A percentile compares a stretch with the other conserved stretches of the same genome.
Conservation (phyloP, 2,329 filamentous ascomycete genomes). For the Trichoderma asperellum region DNA sequence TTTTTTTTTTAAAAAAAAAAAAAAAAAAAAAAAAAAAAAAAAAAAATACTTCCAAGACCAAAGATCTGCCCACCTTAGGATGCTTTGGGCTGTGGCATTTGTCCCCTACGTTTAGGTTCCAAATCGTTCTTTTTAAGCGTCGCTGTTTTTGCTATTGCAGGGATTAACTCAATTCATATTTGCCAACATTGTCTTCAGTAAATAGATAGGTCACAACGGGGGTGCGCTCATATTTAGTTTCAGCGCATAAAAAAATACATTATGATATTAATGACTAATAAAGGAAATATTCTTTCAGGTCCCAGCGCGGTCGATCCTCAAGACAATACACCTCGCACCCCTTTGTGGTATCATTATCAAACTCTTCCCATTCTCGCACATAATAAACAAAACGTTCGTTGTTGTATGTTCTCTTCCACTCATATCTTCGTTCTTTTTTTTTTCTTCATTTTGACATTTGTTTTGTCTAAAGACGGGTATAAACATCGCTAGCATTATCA, state of each 20-base stretch:
- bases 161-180: not conserved
- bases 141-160: not conserved
- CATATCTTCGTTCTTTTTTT: constrained; percentile 6
- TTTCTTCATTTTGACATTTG: not conserved
- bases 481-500: constrained; percentile 9
- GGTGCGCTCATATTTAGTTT: not conserved
- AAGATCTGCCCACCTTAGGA: too few relatives aligned
- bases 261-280: constrained; percentile 17
- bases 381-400: constrained; percentile 39
- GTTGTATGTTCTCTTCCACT: constrained; percentile 3
- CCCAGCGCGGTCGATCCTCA: not conserved
- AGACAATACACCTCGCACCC: constrained; percentile 2
- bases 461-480: not conserved
- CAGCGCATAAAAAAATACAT: not conserved
- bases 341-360: constrained; percentile 26
- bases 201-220: not conserved
- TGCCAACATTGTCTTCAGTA: not conserved
- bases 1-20: too few relatives aligned
- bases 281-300: constrained; percentile 15
- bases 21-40: too few relatives aligned
- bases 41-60: too few relatives aligned
- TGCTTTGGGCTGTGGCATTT: too few relatives aligned
- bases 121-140: not conserved
- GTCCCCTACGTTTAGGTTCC: too few relatives aligned
- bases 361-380: not conserved